Conservation (phyloP, 2,329 filamentous ascomycete species). For the Alternaria sp. region DNA sequence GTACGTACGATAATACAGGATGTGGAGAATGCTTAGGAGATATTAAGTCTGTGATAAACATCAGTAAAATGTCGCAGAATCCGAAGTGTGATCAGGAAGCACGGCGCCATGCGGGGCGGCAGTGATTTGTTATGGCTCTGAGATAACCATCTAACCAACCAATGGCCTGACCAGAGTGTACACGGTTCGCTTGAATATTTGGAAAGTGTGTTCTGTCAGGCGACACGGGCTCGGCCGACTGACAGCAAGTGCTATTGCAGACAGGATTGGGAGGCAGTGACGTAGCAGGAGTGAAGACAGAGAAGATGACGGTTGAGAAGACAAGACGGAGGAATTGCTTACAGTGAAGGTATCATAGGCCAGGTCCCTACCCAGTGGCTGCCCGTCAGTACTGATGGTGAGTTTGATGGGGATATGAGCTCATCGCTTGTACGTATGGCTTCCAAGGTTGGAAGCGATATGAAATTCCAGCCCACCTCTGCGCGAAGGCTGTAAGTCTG, state of each 20-base stretch:
- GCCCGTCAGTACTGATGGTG: neutral
- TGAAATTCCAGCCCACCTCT: neutral
- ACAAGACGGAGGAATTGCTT: neutral
- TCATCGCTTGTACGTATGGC: neutral
- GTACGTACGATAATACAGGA: neutral
- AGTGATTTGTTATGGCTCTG: neutral
- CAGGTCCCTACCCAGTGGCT: neutral
- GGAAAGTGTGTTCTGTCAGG: neutral
- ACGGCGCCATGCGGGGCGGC: neutral
- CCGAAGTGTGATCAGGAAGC: neutral
- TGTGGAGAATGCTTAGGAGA: neutral
- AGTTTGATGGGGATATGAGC: neutral
- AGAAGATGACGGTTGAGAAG: neutral
- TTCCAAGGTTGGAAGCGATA: neutral
- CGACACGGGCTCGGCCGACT: neutral
- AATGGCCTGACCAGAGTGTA: neutral
- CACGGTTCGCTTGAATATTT: neutral
- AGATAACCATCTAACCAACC: neutral
- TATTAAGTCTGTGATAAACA: neutral
- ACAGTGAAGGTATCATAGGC: neutral
- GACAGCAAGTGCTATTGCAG: neutral
- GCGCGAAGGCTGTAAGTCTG: neutral
- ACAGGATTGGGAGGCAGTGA: conserved; percentile 3
- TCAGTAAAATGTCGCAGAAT: neutral
- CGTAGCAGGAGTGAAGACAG: conserved; percentile 5